These are phyloP conservation scores for Peziza echinospora DNA, from an alignment of 495 filamentous ascomycete genomes.

Conservation along the genomic window DNA sequence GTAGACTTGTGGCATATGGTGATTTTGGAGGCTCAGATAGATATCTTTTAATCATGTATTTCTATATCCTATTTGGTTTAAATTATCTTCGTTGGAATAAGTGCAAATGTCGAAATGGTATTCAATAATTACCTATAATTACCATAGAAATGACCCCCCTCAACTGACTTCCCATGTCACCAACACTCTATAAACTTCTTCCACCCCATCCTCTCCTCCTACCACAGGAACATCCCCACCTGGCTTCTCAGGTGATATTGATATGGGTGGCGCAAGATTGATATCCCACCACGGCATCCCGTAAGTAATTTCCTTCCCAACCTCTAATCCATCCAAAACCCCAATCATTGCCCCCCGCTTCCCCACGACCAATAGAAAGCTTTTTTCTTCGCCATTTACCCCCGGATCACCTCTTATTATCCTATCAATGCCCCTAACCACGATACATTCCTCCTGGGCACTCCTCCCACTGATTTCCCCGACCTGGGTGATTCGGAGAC, in stretches of 20 bases:
- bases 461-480: background rate
- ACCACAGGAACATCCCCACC: constrained; percentile 1
- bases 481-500: background rate
- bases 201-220: constrained; percentile 1
- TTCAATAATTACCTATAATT: too few species aligned
- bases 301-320: background rate
- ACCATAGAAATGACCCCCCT: too few species aligned
- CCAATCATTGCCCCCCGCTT: background rate
- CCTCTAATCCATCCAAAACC: background rate
- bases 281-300: background rate
- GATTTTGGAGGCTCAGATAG: too few species aligned
- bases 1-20: too few species aligned
- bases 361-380: background rate
- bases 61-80: too few species aligned
- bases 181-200: background rate
- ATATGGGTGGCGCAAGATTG: too few species aligned
- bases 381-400: background rate
- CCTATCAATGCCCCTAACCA: background rate
- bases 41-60: too few species aligned
- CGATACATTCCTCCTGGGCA: background rate
- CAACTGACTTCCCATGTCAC: background rate
- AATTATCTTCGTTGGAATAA: too few species aligned
- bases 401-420: background rate
- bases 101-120: too few species aligned
- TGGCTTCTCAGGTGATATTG: too few species aligned